Evolutionary conservation across 1,284 basidiomycete genomes (phyloP), one percentile per base, ranked within the genome.

Genomic region (Naganishia sp.): DNA sequence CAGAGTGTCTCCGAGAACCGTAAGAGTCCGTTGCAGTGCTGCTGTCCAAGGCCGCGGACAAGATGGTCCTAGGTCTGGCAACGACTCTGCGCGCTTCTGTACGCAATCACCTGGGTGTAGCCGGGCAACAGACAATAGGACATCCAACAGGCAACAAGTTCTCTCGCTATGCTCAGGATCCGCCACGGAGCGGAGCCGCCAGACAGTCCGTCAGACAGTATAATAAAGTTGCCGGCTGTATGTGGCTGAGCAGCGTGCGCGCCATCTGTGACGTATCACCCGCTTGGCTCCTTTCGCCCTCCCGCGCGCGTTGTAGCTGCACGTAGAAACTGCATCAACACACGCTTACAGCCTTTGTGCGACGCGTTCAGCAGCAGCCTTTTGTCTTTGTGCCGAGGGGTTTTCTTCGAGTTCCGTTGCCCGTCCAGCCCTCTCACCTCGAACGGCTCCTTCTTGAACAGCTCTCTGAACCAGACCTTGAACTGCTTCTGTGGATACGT

Each of bases 261-360:
- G 49, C 59, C 59, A 61, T 61, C 59, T 61, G 59, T 61, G 59
- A 61, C 59, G 59, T 61, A 61, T 50, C 36, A 13, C 36, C 36
- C 36, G 36, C 36, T 39, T 39, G 36, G 36, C 36, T 39, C 36
- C 4, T 39, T 39, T 44, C 21, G 25, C 45, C 43, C 45, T 50
- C 33, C 57, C 57, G 57, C 45, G 33, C 33, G 21, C 23, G 23
- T 31, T 13, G 36, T 39, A 39, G 13, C 4, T 3, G 10, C 36
- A 39, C 36, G 36, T 39, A 39, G 36, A 39, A 39, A 39, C 10
- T 39, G 36, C 36, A 39, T 39, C 36, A 39, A 39, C 36, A 39
- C 36, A 39, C 36, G 13, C 13, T 39, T 28, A 28, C 28, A 28
- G 28, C 28, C 28, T 28, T 28, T 28, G 28, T 5, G 28, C 28